These are phyloP conservation scores for Myochromella boudieri DNA, from an alignment of 768 basidiomycete genomes.

Conservation along the genomic window DNA sequence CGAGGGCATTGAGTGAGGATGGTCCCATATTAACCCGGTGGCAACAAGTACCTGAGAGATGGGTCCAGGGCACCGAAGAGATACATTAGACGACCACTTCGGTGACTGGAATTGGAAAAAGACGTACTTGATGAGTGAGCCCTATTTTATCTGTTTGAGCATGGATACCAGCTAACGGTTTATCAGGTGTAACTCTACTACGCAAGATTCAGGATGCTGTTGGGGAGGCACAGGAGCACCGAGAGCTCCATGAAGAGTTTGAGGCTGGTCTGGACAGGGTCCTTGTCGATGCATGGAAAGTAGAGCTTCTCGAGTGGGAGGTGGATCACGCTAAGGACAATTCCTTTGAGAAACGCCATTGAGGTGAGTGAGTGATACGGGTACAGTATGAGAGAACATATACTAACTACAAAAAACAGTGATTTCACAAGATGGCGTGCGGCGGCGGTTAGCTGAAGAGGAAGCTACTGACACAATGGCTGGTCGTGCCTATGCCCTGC, in stretches of 20 bases:
- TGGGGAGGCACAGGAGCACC: no score
- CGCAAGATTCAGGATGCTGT: no score
- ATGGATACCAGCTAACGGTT: no score
- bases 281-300: no score
- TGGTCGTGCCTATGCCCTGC: no score
- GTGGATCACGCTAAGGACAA: background rate
- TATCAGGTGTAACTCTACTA: no score
- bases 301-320: no score
- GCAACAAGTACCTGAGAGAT: slow-evolving; percentile 32
- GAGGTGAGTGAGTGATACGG: slow-evolving; percentile 3
- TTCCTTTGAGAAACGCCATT: slow-evolving; percentile 2
- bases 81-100: slow-evolving; percentile 26
- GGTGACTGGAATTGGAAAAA: no score
- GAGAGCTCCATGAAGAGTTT: no score
- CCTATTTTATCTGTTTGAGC: no score
- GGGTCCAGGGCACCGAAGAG: slow-evolving; percentile 28
- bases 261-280: no score
- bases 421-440: slow-evolving; percentile 14
- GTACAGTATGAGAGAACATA: background rate
- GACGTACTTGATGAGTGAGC: slow-evolving; percentile 19
- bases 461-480: slow-evolving; percentile 4
- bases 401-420: slow-evolving; percentile 2
- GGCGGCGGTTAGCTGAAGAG: slow-evolving; percentile 10
- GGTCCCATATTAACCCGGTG: slow-evolving; percentile 26
- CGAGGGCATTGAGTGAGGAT: slow-evolving; percentile 29